phyloP scores from a whole-genome alignment of 192 early-diverging fungal genomes.

The Umbelopsis isabellina region DNA sequence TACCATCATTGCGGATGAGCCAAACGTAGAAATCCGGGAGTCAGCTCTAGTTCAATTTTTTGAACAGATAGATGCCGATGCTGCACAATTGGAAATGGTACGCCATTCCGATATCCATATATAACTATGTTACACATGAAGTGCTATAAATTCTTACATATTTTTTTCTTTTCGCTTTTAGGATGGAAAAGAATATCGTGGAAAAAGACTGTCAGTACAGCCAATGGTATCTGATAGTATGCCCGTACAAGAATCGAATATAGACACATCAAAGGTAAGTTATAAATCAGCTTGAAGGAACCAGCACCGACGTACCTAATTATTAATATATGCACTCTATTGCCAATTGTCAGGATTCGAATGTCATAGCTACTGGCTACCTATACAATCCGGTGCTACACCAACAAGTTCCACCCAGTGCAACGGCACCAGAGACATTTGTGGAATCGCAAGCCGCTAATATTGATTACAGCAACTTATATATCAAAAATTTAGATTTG shows the following conservation, averaged over 20 bases:
- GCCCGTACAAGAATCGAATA: too few relatives aligned
- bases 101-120: background rate
- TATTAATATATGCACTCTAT: too few relatives aligned
- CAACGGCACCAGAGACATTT: background rate
- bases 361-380: background rate
- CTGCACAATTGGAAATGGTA: slow-evolving; percentile 29
- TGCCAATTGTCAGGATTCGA: background rate
- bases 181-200: slow-evolving; percentile 13
- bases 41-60: slow-evolving; percentile 38
- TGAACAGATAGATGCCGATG: slow-evolving; percentile 26
- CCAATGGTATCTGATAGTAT: too few relatives aligned
- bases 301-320: too few relatives aligned
- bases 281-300: too few relatives aligned
- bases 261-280: too few relatives aligned
- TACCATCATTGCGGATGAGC: slow-evolving; percentile 11
- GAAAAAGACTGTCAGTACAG: background rate
- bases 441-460: slow-evolving; percentile 16
- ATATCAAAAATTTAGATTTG: slow-evolving; percentile 95
- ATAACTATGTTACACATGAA: background rate
- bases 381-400: background rate
- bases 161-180: background rate
- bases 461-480: slow-evolving; percentile 77
- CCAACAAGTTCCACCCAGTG: background rate
- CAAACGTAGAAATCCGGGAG: slow-evolving; percentile 13
- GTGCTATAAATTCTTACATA: too few relatives aligned